Conservation (phyloP, 768 basidiomycete genomes). For the Suillus discolor region DNA sequence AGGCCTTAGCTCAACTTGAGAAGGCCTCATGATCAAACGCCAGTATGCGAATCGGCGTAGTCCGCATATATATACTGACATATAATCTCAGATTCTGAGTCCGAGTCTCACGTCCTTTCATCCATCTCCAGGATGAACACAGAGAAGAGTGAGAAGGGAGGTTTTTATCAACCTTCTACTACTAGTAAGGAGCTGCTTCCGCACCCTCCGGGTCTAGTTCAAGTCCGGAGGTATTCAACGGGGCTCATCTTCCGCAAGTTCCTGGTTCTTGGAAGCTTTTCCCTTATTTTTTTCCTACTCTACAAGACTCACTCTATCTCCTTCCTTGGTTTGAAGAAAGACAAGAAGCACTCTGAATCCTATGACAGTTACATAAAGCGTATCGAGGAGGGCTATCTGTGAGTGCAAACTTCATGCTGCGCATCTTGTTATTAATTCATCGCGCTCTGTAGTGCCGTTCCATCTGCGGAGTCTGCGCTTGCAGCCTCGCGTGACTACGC, state of each 20-base stretch:
- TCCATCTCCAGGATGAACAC: constrained; percentile 17
- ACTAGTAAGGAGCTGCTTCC: constrained; percentile 13
- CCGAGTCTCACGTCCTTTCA: not conserved
- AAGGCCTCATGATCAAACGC: constrained; percentile 3
- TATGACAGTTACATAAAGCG: constrained; percentile 19
- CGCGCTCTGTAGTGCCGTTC: constrained; percentile 47
- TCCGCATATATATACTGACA: not conserved
- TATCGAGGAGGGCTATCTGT: constrained; percentile 39
- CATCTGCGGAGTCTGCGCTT: constrained; percentile 58
- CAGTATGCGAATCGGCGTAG: constrained; percentile 9
- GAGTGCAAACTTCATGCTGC: constrained; percentile 17
- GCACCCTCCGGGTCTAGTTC: constrained; percentile 12
- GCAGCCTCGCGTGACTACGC: constrained; percentile 60
- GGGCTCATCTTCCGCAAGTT: constrained; percentile 10
- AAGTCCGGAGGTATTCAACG: not conserved
- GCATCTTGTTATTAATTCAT: not conserved
- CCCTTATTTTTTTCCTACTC: constrained; percentile 15
- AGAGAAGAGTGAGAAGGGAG: constrained; percentile 17
- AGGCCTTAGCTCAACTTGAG: too few species aligned
- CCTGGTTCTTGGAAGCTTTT: constrained; percentile 11
- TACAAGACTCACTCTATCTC: constrained; percentile 11
- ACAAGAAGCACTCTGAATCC: not conserved
- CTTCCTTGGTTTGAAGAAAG: constrained; percentile 4
- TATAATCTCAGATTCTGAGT: not conserved
- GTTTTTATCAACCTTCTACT: constrained; percentile 4